These are phyloP conservation scores for Aphanomyces stellatus DNA, from an alignment of 352 stramenopile species.

Conservation along the genomic window DNA sequence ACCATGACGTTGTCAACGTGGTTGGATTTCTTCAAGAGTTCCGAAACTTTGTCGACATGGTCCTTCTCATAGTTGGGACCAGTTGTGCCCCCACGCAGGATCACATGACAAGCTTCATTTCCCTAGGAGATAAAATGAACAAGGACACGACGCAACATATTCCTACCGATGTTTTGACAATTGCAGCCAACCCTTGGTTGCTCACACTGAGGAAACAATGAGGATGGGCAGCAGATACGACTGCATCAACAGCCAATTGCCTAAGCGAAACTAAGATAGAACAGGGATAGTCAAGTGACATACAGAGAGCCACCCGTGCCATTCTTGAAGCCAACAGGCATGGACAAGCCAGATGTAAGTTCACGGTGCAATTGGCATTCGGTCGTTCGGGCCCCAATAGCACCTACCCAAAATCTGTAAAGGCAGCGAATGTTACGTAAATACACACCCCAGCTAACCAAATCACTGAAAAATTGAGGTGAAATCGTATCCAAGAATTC, in stretches of 20 bases:
- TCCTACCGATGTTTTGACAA: conserved; percentile 40
- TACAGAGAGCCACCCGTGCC: conserved; percentile 75
- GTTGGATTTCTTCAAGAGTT: conserved; percentile 52
- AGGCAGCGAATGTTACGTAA: conserved; percentile 33
- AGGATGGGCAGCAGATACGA: conserved; percentile 50
- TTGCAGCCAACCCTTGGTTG: conserved; percentile 69
- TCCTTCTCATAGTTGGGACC: conserved; percentile 80
- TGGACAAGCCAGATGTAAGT: conserved; percentile 81
- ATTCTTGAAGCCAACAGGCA: conserved; percentile 90
- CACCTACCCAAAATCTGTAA: conserved; percentile 26
- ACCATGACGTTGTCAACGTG: conserved; percentile 76
- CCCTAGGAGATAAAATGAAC: conserved; percentile 24
- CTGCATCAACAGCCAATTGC: conserved; percentile 72
- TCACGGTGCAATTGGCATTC: conserved; percentile 86
- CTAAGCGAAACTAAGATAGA: conserved; percentile 25
- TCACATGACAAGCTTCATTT: conserved; percentile 81
- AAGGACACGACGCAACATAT: not conserved
- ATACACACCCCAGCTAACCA: conserved; percentile 7
- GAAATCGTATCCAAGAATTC: conserved; percentile 22
- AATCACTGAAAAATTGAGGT: conserved; percentile 17
- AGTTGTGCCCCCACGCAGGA: conserved; percentile 58
- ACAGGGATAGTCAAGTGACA: not conserved
- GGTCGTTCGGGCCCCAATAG: conserved; percentile 85
- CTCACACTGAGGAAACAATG: conserved; percentile 81
- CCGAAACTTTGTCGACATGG: conserved; percentile 51